Conservation (phyloP, 768 basidiomycete species). For the Suillus weaverae region DNA sequence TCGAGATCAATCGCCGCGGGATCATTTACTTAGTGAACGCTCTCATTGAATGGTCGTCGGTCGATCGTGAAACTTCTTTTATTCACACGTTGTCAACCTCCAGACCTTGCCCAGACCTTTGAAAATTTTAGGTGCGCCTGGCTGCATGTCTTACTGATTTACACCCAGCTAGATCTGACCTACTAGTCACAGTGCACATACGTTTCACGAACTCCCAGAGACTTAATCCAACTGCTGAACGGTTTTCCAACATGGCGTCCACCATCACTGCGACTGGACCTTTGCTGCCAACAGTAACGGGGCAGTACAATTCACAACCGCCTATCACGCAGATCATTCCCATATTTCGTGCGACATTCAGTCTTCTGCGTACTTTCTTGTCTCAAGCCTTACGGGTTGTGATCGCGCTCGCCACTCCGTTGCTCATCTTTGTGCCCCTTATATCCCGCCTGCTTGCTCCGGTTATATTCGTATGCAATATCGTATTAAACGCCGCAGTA, state of each 20-base stretch:
- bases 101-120: background rate
- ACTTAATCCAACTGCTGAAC: background rate
- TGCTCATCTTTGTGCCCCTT: slow-evolving; percentile 26
- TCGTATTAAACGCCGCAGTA: slow-evolving; percentile 43
- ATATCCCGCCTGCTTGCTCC: slow-evolving; percentile 49
- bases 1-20: too few relatives aligned
- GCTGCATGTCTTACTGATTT: too few relatives aligned
- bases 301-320: slow-evolving; percentile 12
- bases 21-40: too few relatives aligned
- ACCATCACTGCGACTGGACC: slow-evolving; percentile 1
- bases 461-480: slow-evolving; percentile 39
- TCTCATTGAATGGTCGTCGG: too few relatives aligned
- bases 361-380: slow-evolving; percentile 17
- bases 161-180: background rate
- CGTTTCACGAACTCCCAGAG: background rate
- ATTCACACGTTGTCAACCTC: background rate
- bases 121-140: background rate
- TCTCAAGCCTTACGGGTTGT: slow-evolving; percentile 11
- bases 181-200: background rate
- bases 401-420: slow-evolving; percentile 17
- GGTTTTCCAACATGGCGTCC: background rate
- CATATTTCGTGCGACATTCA: slow-evolving; percentile 11
- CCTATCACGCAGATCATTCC: slow-evolving; percentile 28
- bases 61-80: background rate
- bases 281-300: background rate